A percentile compares a stretch with the other conserved stretches of the same genome.
Conservation (phyloP, 1,284 basidiomycete genomes). For the Sporisorium exsertum region DNA sequence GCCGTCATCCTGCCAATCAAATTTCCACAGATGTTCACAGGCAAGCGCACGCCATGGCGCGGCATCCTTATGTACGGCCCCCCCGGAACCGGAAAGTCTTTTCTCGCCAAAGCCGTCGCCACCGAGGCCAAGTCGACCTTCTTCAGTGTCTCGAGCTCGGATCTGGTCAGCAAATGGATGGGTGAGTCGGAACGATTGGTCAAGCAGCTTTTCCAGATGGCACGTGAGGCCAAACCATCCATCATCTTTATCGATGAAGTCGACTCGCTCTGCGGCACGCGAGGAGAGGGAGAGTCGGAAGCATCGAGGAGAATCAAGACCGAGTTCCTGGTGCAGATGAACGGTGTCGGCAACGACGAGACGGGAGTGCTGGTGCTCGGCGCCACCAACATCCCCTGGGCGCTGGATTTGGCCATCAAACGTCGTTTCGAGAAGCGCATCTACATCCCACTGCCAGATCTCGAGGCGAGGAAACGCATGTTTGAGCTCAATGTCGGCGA, state of each 20-base stretch:
- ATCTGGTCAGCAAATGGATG: slow-evolving; percentile 99
- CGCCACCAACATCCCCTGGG: slow-evolving; percentile 87
- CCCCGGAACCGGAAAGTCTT: slow-evolving; percentile 74
- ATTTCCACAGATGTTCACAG: slow-evolving; percentile 97
- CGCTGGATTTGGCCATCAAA: slow-evolving; percentile 96
- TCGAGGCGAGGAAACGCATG: slow-evolving; percentile 92
- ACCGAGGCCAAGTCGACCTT: slow-evolving; percentile 98
- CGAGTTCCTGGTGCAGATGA: slow-evolving; percentile 96
- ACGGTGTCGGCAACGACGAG: slow-evolving; percentile 97
- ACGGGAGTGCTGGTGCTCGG: slow-evolving; percentile 94
- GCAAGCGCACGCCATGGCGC: slow-evolving; percentile 95
- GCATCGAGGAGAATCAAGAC: slow-evolving; percentile 97
- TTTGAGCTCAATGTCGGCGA: slow-evolving; percentile 95
- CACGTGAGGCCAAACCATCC: slow-evolving; percentile 92
- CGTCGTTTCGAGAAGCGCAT: slow-evolving; percentile 98
- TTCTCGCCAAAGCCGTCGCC: slow-evolving; percentile 95
- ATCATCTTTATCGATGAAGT: slow-evolving; percentile 99
- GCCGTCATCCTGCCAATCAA: slow-evolving; percentile 99
- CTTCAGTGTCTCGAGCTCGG: slow-evolving; percentile 94
- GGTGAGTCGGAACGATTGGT: slow-evolving; percentile 96
- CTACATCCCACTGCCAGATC: slow-evolving; percentile 95
- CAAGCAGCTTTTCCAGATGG: slow-evolving; percentile 95
- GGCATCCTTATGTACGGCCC: slow-evolving; percentile 95
- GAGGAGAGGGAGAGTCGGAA: slow-evolving; percentile 95
- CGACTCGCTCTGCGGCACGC: slow-evolving; percentile 92